A percentile compares a stretch with the other conserved stretches of the same genome.
These are phyloP conservation scores for Camelina sativa DNA, from an alignment of 345 rosid genomes.

Conservation along the genomic window DNA sequence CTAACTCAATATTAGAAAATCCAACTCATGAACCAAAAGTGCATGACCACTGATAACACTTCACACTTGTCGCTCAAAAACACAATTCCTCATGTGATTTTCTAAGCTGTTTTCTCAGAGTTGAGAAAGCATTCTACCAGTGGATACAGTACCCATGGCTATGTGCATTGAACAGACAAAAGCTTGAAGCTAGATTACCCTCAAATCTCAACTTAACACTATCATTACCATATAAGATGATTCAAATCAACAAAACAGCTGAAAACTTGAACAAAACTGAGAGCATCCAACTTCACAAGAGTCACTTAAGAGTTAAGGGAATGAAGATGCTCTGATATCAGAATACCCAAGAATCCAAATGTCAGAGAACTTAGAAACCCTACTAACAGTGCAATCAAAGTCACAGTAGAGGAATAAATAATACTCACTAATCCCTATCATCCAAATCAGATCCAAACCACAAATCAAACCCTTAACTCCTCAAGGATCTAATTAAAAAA, in stretches of 20 bases:
- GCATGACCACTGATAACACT: slow-evolving; percentile 13
- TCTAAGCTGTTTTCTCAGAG: background rate
- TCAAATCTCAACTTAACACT: slow-evolving; percentile 10
- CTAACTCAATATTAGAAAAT: slow-evolving; percentile 21
- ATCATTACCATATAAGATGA: background rate
- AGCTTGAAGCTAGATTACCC: slow-evolving; percentile 19
- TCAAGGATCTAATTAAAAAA: slow-evolving; percentile 50
- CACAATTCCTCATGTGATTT: slow-evolving; percentile 8
- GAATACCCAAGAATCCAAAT: slow-evolving; percentile 10
- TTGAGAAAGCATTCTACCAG: slow-evolving; percentile 12
- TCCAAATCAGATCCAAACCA: slow-evolving; percentile 66
- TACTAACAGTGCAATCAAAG: slow-evolving; percentile 34
- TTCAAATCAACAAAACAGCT: slow-evolving; percentile 2
- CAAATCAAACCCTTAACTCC: slow-evolving; percentile 49
- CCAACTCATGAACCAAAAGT: slow-evolving; percentile 9
- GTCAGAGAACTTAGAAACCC: slow-evolving; percentile 18
- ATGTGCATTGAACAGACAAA: slow-evolving; percentile 18
- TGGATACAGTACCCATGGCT: slow-evolving; percentile 18
- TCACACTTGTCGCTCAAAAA: background rate
- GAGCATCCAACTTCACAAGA: slow-evolving; percentile 4
- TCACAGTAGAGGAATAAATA: slow-evolving; percentile 31
- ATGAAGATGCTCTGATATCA: slow-evolving; percentile 2
- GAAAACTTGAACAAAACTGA: background rate
- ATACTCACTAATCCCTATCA: slow-evolving; percentile 47
- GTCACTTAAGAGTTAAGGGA: background rate